Percentiles rank a stretch among this genome's conserved stretches.
Conservation (phyloP, 2,329 filamentous ascomycete species). For the Cladosporium halotolerans region DNA sequence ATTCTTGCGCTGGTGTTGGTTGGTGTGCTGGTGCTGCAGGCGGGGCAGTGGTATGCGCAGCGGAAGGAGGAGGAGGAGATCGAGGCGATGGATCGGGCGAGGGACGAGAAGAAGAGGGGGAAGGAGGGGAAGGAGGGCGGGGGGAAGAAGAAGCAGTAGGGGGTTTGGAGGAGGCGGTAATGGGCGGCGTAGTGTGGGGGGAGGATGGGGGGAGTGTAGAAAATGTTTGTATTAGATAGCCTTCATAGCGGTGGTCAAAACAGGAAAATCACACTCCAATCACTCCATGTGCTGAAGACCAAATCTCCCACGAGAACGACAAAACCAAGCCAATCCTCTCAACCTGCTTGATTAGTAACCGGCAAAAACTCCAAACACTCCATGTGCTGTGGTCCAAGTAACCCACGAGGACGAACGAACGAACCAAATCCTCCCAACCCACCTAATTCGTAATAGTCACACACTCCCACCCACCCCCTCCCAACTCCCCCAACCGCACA, state of each 20-base stretch:
- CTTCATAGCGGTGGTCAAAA: not conserved
- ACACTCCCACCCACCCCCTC: slow-evolving; percentile 27
- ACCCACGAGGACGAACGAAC: too few species aligned
- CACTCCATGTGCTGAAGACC: not conserved
- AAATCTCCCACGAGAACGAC: not conserved
- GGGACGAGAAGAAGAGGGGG: slow-evolving; percentile 42
- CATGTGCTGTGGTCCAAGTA: too few species aligned
- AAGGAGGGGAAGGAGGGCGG: slow-evolving; percentile 24
- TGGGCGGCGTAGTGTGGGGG: not conserved
- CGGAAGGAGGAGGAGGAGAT: slow-evolving; percentile 80
- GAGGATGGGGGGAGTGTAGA: too few species aligned
- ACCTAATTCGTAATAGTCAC: slow-evolving; percentile 26
- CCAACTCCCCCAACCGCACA: slow-evolving; percentile 18
- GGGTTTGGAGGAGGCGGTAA: not conserved
- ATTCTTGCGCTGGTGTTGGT: slow-evolving; percentile 89
- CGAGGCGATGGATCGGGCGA: slow-evolving; percentile 55
- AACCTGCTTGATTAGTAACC: too few species aligned
- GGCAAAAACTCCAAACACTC: too few species aligned
- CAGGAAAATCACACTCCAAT: not conserved
- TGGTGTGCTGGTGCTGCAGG: slow-evolving; percentile 86
- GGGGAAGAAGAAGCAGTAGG: slow-evolving; percentile 27
- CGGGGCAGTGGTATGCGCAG: slow-evolving; percentile 98
- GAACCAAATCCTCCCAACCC: too few species aligned
- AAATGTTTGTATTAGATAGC: too few species aligned
- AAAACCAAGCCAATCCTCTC: too few species aligned